These are phyloP conservation scores for Lipomyces yamanashiensis DNA, from an alignment of 805 yeast species.

Conservation along the genomic window DNA sequence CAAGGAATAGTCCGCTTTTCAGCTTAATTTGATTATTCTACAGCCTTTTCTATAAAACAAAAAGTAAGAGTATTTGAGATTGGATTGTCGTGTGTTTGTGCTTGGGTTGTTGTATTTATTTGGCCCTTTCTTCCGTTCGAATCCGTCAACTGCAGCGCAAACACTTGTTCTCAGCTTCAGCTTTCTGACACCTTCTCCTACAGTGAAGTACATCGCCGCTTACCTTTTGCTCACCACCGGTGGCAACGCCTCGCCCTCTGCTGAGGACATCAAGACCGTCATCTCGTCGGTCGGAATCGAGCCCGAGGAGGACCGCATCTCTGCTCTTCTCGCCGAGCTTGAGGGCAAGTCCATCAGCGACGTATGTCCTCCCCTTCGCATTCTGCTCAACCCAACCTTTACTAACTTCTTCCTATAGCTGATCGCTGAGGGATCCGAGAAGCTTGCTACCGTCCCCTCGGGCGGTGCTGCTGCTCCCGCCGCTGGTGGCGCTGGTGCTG, in stretches of 20 bases:
- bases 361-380: conserved; percentile 18
- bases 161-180: background rate
- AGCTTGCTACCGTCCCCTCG: conserved; percentile 96
- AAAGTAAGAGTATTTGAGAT: conserved; percentile 8
- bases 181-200: background rate
- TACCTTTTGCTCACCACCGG: conserved; percentile 97
- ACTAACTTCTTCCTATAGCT: conserved; percentile 46
- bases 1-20: conserved; percentile 81
- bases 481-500: conserved; percentile 72
- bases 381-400: too few species aligned
- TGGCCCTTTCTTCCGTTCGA: too few species aligned
- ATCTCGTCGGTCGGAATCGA: conserved; percentile 96
- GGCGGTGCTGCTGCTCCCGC: conserved; percentile 96
- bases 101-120: background rate
- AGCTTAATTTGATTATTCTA: conserved; percentile 83
- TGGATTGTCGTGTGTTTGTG: background rate
- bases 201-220: conserved; percentile 99
- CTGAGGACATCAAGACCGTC: conserved; percentile 85
- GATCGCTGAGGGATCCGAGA: conserved; percentile 92
- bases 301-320: conserved; percentile 85
- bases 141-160: too few species aligned
- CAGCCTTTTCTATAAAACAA: conserved; percentile 13
- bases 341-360: conserved; percentile 92
- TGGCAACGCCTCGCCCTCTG: conserved; percentile 93
- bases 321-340: conserved; percentile 77